A percentile compares a stretch with the other conserved stretches of the same genome.
phyloP scores from a whole-genome alignment of 2,329 filamentous ascomycete genomes.

The Stagonosporopsis chrysanthemi region DNA sequence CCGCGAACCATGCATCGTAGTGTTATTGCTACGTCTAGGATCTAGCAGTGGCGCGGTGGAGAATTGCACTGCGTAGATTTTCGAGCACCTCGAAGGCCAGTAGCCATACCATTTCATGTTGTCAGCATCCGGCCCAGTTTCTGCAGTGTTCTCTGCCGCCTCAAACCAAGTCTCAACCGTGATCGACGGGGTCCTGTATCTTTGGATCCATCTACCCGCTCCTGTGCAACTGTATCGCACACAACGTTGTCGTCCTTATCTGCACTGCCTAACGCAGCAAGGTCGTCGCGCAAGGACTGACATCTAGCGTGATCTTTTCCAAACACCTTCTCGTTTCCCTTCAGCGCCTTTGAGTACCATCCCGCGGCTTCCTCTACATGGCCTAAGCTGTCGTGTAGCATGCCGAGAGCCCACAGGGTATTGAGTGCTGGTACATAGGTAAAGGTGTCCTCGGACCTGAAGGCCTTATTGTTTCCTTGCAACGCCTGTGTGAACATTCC shows the following conservation, averaged over 20 bases:
- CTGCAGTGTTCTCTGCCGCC: not conserved
- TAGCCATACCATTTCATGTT: not conserved
- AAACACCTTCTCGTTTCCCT: conserved; percentile 8
- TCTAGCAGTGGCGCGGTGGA: too few relatives aligned
- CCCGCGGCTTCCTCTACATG: conserved; percentile 4
- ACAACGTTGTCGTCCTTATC: not conserved
- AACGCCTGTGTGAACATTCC: not conserved
- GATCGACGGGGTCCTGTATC: not conserved
- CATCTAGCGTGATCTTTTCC: conserved; percentile 3
- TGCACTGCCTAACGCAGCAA: not conserved
- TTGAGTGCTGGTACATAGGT: not conserved
- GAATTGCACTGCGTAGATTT: too few relatives aligned
- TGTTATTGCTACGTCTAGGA: too few relatives aligned
- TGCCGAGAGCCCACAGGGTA: not conserved
- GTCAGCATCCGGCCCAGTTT: not conserved
- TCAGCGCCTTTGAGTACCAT: conserved; percentile 12
- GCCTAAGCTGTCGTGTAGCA: not conserved
- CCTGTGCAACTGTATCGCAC: not conserved
- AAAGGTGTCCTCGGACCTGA: not conserved
- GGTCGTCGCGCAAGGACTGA: not conserved
- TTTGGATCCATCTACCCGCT: too few relatives aligned
- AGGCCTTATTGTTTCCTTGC: not conserved
- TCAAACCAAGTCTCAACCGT: not conserved
- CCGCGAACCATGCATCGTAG: too few relatives aligned
- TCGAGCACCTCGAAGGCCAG: too few relatives aligned